These are phyloP conservation scores for Penicillium sp. DNA, from an alignment of 2,329 filamentous ascomycete species.

Conservation along the genomic window DNA sequence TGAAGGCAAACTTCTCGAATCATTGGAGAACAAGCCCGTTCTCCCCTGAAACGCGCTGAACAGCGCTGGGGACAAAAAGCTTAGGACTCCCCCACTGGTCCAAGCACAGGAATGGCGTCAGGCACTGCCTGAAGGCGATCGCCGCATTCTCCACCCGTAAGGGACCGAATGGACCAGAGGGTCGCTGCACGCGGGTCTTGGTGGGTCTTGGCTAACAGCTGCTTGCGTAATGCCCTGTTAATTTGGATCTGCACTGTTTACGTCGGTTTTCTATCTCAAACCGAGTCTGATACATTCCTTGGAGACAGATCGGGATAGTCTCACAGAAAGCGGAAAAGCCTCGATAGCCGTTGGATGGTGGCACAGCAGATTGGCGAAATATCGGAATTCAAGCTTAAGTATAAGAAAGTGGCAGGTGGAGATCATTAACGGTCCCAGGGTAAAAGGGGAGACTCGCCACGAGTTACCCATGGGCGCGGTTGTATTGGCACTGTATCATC, in stretches of 20 bases:
- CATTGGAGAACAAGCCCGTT: background rate
- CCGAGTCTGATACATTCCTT: slow-evolving; percentile 2
- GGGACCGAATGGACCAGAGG: slow-evolving; percentile 39
- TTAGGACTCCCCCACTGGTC: slow-evolving; percentile 11
- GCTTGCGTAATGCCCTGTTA: slow-evolving; percentile 43
- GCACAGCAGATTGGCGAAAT: too few relatives aligned
- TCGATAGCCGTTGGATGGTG: too few relatives aligned
- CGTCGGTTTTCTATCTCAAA: slow-evolving; percentile 22
- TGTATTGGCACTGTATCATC: background rate
- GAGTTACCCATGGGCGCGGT: slow-evolving; percentile 2
- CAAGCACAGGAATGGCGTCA: slow-evolving; percentile 29
- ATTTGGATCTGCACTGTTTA: slow-evolving; percentile 36
- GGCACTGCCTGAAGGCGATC: slow-evolving; percentile 32
- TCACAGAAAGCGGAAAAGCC: too few relatives aligned
- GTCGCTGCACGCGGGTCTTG: slow-evolving; percentile 31
- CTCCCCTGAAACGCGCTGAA: background rate
- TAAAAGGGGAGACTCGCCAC: slow-evolving; percentile 8
- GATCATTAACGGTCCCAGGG: background rate
- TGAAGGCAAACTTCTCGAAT: slow-evolving; percentile 3
- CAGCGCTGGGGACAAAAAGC: slow-evolving; percentile 3
- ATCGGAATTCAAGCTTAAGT: background rate
- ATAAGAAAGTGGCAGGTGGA: background rate
- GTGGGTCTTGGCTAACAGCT: slow-evolving; percentile 32
- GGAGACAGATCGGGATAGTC: background rate
- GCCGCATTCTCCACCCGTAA: slow-evolving; percentile 41